Conservation (phyloP, 495 filamentous ascomycete genomes). For the Saxispiralis lemnorum region DNA sequence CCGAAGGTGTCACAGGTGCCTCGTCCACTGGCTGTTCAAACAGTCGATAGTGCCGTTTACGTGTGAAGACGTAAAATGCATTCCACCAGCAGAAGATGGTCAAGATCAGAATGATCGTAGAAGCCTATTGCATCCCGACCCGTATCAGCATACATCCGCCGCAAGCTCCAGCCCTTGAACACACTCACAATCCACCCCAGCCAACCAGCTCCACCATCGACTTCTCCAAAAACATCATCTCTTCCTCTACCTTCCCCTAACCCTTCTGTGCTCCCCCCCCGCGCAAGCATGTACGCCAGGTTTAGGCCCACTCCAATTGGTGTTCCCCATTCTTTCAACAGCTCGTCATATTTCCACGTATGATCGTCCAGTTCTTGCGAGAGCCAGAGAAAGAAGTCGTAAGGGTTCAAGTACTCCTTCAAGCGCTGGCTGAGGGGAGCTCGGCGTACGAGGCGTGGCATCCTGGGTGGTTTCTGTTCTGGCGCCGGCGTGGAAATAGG, state of each 20-base stretch:
- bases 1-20: conserved; percentile 63
- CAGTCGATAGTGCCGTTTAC: conserved; percentile 72
- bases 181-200: conserved; percentile 60
- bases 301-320: conserved; percentile 61
- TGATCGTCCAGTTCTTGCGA: conserved; percentile 76
- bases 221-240: conserved; percentile 68
- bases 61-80: conserved; percentile 64
- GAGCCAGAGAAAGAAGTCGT: conserved; percentile 74
- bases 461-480: conserved; percentile 10
- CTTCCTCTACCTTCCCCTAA: conserved; percentile 30
- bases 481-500: not conserved
- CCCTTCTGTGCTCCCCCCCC: conserved; percentile 45
- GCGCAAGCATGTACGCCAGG: conserved; percentile 59
- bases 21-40: conserved; percentile 71
- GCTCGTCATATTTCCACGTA: conserved; percentile 56
- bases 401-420: conserved; percentile 59
- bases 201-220: conserved; percentile 36
- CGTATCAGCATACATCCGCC: no score
- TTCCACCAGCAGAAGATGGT: conserved; percentile 49
- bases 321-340: conserved; percentile 50
- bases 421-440: conserved; percentile 61
- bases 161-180: no score
- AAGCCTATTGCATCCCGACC: not conserved
- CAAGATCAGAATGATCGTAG: conserved; percentile 42
- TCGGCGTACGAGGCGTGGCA: conserved; percentile 67